Percentiles rank a stretch among this genome's conserved stretches.
Conservation (phyloP, 2,329 filamentous ascomycete genomes). For the Diaporthe sp. region DNA sequence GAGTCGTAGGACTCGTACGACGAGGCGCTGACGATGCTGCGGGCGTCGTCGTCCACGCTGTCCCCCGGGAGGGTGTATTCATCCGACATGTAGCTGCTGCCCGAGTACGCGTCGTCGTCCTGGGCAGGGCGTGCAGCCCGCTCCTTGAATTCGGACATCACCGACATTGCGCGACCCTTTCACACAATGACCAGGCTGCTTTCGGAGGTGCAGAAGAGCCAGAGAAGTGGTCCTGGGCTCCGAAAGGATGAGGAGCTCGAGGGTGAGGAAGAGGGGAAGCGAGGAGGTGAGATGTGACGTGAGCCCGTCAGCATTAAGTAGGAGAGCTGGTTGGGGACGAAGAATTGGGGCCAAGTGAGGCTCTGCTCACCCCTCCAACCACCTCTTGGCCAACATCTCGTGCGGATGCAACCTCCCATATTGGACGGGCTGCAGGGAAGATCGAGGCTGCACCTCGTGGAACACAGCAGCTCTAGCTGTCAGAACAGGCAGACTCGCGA, state of each 20-base stretch:
- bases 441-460: conserved; percentile 17
- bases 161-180: not conserved
- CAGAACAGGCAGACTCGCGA: not conserved
- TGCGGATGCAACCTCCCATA: not conserved
- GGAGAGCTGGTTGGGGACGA: no score
- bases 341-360: not conserved
- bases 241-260: not conserved
- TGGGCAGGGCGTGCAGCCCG: not conserved
- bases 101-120: conserved; percentile 13
- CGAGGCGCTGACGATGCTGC: not conserved
- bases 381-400: not conserved
- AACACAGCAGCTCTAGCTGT: conserved; percentile 27
- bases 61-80: conserved; percentile 28
- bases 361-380: conserved; percentile 3
- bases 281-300: not conserved
- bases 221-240: not conserved
- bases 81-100: conserved; percentile 33
- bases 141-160: conserved; percentile 3
- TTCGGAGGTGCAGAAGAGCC: not conserved
- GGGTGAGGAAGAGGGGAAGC: not conserved
- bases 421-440: conserved; percentile 7
- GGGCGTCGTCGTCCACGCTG: conserved; percentile 24
- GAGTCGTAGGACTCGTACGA: conserved; percentile 34
- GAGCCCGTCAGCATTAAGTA: conserved; percentile 24
- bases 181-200: not conserved